phyloP scores from a whole-genome alignment of 2,329 filamentous ascomycete genomes.

The Aspergillus sp. region DNA sequence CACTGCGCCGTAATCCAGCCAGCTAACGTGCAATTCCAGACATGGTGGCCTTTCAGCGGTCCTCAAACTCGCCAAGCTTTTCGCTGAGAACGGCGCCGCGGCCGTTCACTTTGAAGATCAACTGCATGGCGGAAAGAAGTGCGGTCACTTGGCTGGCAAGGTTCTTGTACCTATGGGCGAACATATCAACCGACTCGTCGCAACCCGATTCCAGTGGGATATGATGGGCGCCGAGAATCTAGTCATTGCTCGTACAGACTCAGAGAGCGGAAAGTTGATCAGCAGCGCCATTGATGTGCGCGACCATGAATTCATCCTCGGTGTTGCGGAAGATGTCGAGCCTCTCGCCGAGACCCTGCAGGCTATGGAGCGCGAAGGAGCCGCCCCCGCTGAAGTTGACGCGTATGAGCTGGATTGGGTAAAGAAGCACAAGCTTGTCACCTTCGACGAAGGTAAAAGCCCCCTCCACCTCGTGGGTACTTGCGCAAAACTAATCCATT shows the following conservation, averaged over 20 bases:
- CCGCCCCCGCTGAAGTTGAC: slow-evolving; percentile 76
- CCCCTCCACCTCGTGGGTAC: background rate
- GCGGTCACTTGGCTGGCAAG: slow-evolving; percentile 92
- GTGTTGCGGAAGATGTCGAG: slow-evolving; percentile 73
- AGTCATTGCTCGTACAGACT: slow-evolving; percentile 91
- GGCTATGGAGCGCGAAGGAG: slow-evolving; percentile 79
- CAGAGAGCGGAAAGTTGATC: slow-evolving; percentile 86
- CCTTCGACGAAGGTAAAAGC: slow-evolving; percentile 72
- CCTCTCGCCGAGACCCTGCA: slow-evolving; percentile 87
- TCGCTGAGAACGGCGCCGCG: slow-evolving; percentile 93
- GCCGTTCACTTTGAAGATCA: slow-evolving; percentile 98
- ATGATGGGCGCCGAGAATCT: slow-evolving; percentile 95
- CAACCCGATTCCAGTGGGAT: slow-evolving; percentile 95
- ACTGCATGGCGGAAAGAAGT: slow-evolving; percentile 97
- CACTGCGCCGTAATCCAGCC: background rate
- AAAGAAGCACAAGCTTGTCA: slow-evolving; percentile 77
- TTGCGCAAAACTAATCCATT: background rate
- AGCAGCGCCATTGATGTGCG: slow-evolving; percentile 89
- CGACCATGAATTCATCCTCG: slow-evolving; percentile 95
- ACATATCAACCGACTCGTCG: slow-evolving; percentile 92
- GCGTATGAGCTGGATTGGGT: slow-evolving; percentile 85
- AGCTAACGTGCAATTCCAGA: slow-evolving; percentile 34
- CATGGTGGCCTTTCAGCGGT: slow-evolving; percentile 92
- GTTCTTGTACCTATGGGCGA: slow-evolving; percentile 91
- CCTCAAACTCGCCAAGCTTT: slow-evolving; percentile 93